A percentile compares a stretch with the other conserved stretches of the same genome.
These are phyloP conservation scores for Pythium chondricola DNA, from an alignment of 352 stramenopile genomes.

Conservation along the genomic window DNA sequence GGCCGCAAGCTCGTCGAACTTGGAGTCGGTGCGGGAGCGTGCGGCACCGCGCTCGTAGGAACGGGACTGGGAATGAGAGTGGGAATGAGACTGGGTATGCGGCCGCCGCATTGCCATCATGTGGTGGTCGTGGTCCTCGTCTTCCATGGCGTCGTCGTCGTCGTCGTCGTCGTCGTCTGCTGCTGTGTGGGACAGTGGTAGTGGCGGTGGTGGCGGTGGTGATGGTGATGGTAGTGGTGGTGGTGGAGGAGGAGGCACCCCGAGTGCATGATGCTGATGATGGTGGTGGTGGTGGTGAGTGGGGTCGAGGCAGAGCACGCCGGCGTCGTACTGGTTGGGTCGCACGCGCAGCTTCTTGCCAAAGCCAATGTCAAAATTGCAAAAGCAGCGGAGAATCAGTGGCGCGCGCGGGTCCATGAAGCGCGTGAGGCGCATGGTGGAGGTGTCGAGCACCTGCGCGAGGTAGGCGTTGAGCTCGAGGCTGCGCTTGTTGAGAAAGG, in stretches of 20 bases:
- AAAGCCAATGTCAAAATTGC: constrained; percentile 76
- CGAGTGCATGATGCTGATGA: too few species aligned
- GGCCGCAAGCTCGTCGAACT: constrained; percentile 50
- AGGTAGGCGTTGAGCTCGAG: constrained; percentile 68
- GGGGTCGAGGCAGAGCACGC: constrained; percentile 51
- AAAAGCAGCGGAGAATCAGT: constrained; percentile 72
- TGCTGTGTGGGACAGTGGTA: neutral
- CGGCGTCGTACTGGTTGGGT: constrained; percentile 37
- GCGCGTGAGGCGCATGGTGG: constrained; percentile 50
- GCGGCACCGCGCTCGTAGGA: neutral
- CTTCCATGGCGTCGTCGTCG: neutral
- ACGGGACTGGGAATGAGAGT: neutral
- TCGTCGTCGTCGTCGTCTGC: neutral
- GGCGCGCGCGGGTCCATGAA: constrained; percentile 69
- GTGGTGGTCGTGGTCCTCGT: constrained; percentile 23
- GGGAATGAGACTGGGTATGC: too few species aligned
- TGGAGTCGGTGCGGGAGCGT: constrained; percentile 10
- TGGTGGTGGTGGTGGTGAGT: constrained; percentile 12
- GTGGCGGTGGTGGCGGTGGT: too few species aligned
- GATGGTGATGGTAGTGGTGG: constrained; percentile 3
- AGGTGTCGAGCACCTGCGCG: constrained; percentile 24
- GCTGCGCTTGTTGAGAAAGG: constrained; percentile 54
- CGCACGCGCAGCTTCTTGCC: constrained; percentile 27
- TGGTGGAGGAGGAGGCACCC: constrained; percentile 40
- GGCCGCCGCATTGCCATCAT: too few species aligned